Evolutionary conservation across 805 yeast species (phyloP), one percentile per base, ranked within the genome.

Genomic region (Cyberlindnera sargentensis): DNA sequence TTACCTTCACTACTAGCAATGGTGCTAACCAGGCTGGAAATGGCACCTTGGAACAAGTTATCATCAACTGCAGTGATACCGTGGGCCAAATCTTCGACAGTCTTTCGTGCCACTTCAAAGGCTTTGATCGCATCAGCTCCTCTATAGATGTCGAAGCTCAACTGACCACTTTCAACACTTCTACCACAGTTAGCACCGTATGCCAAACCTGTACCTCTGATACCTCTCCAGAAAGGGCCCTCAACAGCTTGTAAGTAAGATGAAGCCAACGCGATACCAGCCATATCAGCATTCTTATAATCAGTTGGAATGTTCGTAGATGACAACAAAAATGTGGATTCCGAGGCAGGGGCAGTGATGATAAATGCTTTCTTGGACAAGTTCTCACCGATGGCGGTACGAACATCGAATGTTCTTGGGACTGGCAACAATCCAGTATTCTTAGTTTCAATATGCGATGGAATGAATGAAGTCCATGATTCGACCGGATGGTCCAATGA

Each of bases 151-250:
- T 71, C 72, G 55, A 82, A 86, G 4, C 72, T 70, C 48, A 91
- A 62, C 42, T 72, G 76, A 4, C 95, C 91, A 34, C 76, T 65
- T 51, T 88, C 96, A 9, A 76, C 57, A 48, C 74, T 72, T 39
- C 77, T 70, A 36, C 70, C 58, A 52, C 87, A 70, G 43, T 68
- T 70, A 2, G 91, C 93, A 33, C 96, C 97, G 61, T 93, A 93
- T 0, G 97, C 97, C 36, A 86, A 68, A 3, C 99, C 99, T 1
- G 89, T 75, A 34, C 99, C 99, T 64, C 99, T 77, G 31, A 93
- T 85, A 44, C 95, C 96, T 55, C 87, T 76, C 97, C 98, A 91
- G 49, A 91, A 82, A 31, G 98, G 99, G 3, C 99, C 99, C 62
- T 93, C 99, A 20, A 87, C 88, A 32, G 88, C 84, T 50, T 82